Base-by-base conservation (phyloP, 164 flowering plant genomes). In the Magnolia kwangsiensis region DNA sequence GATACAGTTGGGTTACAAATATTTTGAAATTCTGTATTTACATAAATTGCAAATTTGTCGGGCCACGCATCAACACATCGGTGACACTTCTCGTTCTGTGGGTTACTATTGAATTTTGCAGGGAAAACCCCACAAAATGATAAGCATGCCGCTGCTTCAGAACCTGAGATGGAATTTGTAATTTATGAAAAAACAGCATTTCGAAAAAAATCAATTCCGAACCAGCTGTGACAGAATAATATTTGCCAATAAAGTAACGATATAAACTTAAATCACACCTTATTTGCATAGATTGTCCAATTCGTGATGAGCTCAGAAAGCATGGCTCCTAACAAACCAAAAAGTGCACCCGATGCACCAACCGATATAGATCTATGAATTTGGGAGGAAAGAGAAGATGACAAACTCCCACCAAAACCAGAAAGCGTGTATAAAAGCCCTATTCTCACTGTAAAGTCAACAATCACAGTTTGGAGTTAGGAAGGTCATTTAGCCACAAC, bases 301-400 rank as follows among this genome's bases (percentile, higher is more conserved):
- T 90, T 91, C 24, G 83, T 85, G 59, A 91, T 67, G 51, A 91
- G 89, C 82, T 91, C 95, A 9, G 95, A 90, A 64, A 91, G 88
- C 95, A 91, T 91, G 51, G 90, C 88, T 73, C 93, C 93, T 55
- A 91, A 74, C 29, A 91, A 77, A 31, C 95, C 93, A 55, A 91
- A 89, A 68, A 91, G 87, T 9, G 93, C 92, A 70, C 93, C 93
- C 0, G 93, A 91, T 76, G 95, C 92, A 37, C 93, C 93, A 20
- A 89, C 93, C 11, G 92, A 90, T 70, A 89, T 69, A 13, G 75
- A 80, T 75, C 75, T 50, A 6, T 29, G 68, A 4, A 76, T 71
- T 16, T 55, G 61, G 18, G 18, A 10, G 66, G 69, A 63, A 18
- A 89, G 78, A 71, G 83, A 51, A 75, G 95, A 91, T 51, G 80